Evolutionary conservation across 139 green algal genomes (phyloP).

Genomic region (Closterium sp.): DNA sequence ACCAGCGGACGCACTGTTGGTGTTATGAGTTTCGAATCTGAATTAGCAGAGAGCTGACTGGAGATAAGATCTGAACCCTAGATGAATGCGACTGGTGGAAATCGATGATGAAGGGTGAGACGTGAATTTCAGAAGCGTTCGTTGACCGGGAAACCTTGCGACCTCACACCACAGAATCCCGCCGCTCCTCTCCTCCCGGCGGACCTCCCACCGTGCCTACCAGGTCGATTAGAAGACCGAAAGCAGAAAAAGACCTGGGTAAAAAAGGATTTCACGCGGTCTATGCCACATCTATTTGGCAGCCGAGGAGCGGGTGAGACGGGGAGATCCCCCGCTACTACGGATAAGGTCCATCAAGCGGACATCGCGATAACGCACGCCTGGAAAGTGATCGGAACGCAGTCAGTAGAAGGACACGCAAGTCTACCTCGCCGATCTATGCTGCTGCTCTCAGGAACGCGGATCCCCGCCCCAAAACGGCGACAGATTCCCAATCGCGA

Average conservation of each 20-base stretch:
- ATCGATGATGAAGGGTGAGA: neutral
- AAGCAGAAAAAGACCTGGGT: no score
- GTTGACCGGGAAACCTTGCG: neutral
- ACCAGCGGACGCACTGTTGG: neutral
- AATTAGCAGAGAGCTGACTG: no score
- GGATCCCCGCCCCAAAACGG: no score
- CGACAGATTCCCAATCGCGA: neutral
- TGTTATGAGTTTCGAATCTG: no score
- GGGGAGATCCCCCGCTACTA: neutral
- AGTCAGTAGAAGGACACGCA: neutral
- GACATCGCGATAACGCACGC: neutral
- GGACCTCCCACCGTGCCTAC: no score
- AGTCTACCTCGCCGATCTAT: neutral
- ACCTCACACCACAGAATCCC: neutral
- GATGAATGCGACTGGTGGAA: neutral
- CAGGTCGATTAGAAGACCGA: no score
- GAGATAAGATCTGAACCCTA: neutral
- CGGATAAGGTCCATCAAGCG: neutral
- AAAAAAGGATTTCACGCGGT: no score
- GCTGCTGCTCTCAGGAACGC: no score
- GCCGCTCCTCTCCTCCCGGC: no score
- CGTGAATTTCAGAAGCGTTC: neutral
- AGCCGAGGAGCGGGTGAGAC: neutral
- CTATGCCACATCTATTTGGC: neutral
- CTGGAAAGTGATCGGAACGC: neutral